phyloP scores from a whole-genome alignment of 208 protist species.

The Leishmania major region DNA sequence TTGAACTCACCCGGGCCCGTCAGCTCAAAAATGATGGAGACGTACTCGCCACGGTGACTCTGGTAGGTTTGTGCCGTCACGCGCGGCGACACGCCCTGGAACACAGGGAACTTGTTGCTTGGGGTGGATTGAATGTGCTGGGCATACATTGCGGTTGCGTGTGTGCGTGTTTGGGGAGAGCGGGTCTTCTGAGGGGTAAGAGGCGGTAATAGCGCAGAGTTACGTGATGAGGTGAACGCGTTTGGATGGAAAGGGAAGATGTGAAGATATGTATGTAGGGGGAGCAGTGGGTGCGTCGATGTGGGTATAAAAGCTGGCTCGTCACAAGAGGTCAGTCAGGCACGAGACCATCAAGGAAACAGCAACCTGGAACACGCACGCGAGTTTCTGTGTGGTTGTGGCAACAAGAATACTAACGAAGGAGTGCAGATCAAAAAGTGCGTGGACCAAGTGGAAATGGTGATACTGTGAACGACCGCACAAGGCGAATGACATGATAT shows the following conservation, averaged over 20 bases:
- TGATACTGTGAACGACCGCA: neutral
- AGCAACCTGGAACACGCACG: neutral
- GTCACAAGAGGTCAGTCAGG: neutral
- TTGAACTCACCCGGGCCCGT: constrained; percentile 73
- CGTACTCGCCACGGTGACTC: constrained; percentile 82
- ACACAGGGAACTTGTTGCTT: constrained; percentile 62
- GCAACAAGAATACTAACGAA: neutral
- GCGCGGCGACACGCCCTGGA: constrained; percentile 84
- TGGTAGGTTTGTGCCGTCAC: constrained; percentile 68
- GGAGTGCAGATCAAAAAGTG: neutral
- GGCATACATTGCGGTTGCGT: constrained; percentile 30
- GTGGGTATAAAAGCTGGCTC: neutral
- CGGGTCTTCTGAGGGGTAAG: neutral
- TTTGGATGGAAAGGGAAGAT: neutral
- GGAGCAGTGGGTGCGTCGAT: neutral
- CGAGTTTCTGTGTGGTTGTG: neutral
- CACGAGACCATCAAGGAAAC: neutral
- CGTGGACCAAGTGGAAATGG: neutral
- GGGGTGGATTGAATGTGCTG: constrained; percentile 22
- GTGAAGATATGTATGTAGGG: neutral
- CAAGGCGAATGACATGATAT: neutral
- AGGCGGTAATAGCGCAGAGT: neutral
- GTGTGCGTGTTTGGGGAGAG: neutral
- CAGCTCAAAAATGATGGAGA: constrained; percentile 84
- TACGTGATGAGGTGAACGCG: neutral